Evolutionary conservation across 2,329 filamentous ascomycete species (phyloP).

Genomic region (Penicillium sp.): DNA sequence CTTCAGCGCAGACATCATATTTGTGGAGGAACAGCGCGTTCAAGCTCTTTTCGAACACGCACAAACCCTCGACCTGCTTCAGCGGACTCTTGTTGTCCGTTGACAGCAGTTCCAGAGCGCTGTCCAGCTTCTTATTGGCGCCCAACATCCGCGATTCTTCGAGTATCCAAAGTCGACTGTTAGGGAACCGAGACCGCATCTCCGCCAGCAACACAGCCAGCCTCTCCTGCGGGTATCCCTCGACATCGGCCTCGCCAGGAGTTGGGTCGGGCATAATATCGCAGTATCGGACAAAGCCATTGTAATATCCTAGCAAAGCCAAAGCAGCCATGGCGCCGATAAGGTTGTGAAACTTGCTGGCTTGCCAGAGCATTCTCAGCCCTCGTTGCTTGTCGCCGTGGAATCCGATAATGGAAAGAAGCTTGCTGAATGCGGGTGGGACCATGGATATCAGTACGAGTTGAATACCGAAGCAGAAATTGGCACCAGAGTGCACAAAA

Average conservation of each 20-base stretch:
- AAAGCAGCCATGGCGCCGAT: constrained; percentile 89
- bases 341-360: constrained; percentile 79
- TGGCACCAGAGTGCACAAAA: constrained; percentile 85
- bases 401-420: constrained; percentile 88
- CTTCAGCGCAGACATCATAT: constrained; percentile 69
- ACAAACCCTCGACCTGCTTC: constrained; percentile 82
- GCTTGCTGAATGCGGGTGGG: constrained; percentile 81
- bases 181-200: constrained; percentile 76
- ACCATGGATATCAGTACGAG: constrained; percentile 88
- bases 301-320: constrained; percentile 80
- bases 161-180: constrained; percentile 79
- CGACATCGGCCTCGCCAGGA: constrained; percentile 52
- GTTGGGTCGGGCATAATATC: constrained; percentile 71
- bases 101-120: constrained; percentile 65
- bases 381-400: constrained; percentile 81
- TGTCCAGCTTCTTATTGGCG: constrained; percentile 63
- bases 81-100: constrained; percentile 65
- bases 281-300: constrained; percentile 77
- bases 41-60: constrained; percentile 79
- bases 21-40: constrained; percentile 75
- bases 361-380: constrained; percentile 84
- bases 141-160: constrained; percentile 80
- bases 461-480: constrained; percentile 84
- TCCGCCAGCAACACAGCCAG: constrained; percentile 66
- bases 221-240: constrained; percentile 69